phyloP scores from a whole-genome alignment of 108 stramenopile genomes.

The Discostella stelligeroides region DNA sequence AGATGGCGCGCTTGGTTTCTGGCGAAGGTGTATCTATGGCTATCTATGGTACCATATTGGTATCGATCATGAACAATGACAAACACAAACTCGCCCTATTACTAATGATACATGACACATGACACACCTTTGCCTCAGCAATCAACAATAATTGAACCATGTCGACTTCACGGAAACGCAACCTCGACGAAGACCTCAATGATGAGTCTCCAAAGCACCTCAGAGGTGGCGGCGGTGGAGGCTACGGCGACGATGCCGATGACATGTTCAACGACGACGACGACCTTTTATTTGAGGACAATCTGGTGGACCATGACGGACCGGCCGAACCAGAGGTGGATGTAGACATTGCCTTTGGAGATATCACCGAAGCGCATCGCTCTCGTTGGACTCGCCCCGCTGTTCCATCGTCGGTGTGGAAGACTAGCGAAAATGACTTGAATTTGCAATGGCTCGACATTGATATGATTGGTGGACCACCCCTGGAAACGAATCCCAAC shows the following conservation, averaged over 20 bases:
- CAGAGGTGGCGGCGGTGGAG: constrained; percentile 55
- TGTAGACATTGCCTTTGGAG: constrained; percentile 29
- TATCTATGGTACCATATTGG: too few relatives aligned
- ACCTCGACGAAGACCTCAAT: not conserved
- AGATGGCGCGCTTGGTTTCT: too few relatives aligned
- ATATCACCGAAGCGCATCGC: constrained; percentile 34
- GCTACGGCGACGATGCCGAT: constrained; percentile 20
- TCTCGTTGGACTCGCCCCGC: constrained; percentile 57
- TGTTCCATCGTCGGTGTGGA: constrained; percentile 29
- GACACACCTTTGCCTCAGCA: too few relatives aligned
- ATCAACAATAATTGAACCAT: not conserved
- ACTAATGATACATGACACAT: too few relatives aligned
- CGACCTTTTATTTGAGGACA: constrained; percentile 11
- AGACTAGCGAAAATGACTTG: constrained; percentile 53
- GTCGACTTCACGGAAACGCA: constrained; percentile 5
- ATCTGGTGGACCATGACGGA: constrained; percentile 18
- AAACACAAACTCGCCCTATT: too few relatives aligned
- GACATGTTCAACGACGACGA: constrained; percentile 21
- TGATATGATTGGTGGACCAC: constrained; percentile 88
- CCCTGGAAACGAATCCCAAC: constrained; percentile 78
- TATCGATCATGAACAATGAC: too few relatives aligned
- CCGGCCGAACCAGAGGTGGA: constrained; percentile 9
- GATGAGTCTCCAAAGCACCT: constrained; percentile 56
- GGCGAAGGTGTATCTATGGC: too few relatives aligned
- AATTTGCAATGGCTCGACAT: constrained; percentile 97